phyloP scores from a whole-genome alignment of 345 rosid genomes.

The Euphorbia pulcherrima region DNA sequence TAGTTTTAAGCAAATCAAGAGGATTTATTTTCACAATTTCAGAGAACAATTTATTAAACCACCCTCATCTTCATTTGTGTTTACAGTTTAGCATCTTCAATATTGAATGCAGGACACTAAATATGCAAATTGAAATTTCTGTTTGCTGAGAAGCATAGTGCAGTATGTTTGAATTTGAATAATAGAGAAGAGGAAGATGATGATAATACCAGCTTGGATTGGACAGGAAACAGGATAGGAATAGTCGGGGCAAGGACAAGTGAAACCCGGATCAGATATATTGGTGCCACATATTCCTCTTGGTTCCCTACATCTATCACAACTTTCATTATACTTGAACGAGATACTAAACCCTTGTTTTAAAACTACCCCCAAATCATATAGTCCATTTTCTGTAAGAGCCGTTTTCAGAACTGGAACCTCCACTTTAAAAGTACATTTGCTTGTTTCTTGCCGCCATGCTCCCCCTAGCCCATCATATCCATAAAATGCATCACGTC shows the following conservation, averaged over 20 bases:
- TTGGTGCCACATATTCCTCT: constrained; percentile 50
- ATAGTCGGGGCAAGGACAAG: constrained; percentile 32
- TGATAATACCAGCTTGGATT: background rate
- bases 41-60: no score
- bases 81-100: no score
- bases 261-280: constrained; percentile 5
- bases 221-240: background rate
- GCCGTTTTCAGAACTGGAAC: background rate
- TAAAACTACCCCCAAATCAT: background rate
- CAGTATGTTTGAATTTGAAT: background rate
- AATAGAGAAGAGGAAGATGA: background rate
- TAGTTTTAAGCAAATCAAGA: no score
- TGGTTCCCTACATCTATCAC: constrained; percentile 25
- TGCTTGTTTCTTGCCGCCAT: background rate
- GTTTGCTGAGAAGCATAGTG: no score
- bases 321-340: background rate
- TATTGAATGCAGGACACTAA: no score
- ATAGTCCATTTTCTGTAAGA: no score
- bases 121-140: no score
- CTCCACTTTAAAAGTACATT: background rate
- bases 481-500: background rate
- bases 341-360: constrained; percentile 25
- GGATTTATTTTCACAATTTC: no score
- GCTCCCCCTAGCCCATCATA: background rate
- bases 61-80: no score